These are phyloP conservation scores for Exserohilum turcica DNA, from an alignment of 2,329 filamentous ascomycete genomes.

Conservation along the genomic window DNA sequence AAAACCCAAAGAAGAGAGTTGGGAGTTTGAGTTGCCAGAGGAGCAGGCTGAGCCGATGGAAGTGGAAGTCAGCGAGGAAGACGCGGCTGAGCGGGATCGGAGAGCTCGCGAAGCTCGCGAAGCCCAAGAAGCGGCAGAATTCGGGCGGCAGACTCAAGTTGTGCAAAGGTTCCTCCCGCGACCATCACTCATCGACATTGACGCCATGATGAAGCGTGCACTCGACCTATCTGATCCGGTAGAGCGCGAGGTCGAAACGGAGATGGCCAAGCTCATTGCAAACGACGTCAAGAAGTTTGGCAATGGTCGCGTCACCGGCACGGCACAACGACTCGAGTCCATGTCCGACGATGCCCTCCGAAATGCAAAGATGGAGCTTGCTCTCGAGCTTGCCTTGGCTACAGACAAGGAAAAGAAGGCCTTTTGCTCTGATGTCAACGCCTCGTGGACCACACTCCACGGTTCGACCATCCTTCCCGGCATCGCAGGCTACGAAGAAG, in stretches of 20 bases:
- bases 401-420: slow-evolving; percentile 56
- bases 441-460: slow-evolving; percentile 58
- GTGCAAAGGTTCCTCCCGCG: slow-evolving; percentile 83
- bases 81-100: slow-evolving; percentile 75
- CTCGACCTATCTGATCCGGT: slow-evolving; percentile 65
- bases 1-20: slow-evolving; percentile 90
- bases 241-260: slow-evolving; percentile 72
- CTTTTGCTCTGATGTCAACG: slow-evolving; percentile 51
- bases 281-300: slow-evolving; percentile 81
- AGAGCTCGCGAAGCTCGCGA: slow-evolving; percentile 67
- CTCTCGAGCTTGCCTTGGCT: slow-evolving; percentile 66
- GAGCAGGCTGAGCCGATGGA: slow-evolving; percentile 68
- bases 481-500: slow-evolving; percentile 77
- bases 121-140: slow-evolving; percentile 70
- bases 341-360: slow-evolving; percentile 75
- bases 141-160: slow-evolving; percentile 85
- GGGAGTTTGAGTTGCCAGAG: slow-evolving; percentile 90
- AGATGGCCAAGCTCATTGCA: slow-evolving; percentile 79
- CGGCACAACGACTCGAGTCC: slow-evolving; percentile 62
- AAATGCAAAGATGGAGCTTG: slow-evolving; percentile 76
- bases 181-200: slow-evolving; percentile 73
- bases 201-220: slow-evolving; percentile 68
- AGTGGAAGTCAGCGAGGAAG: slow-evolving; percentile 65
- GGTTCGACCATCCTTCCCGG: slow-evolving; percentile 67
- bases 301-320: slow-evolving; percentile 67